phyloP scores from a whole-genome alignment of 495 filamentous ascomycete species.

The Aspergillus egyptiacus region DNA sequence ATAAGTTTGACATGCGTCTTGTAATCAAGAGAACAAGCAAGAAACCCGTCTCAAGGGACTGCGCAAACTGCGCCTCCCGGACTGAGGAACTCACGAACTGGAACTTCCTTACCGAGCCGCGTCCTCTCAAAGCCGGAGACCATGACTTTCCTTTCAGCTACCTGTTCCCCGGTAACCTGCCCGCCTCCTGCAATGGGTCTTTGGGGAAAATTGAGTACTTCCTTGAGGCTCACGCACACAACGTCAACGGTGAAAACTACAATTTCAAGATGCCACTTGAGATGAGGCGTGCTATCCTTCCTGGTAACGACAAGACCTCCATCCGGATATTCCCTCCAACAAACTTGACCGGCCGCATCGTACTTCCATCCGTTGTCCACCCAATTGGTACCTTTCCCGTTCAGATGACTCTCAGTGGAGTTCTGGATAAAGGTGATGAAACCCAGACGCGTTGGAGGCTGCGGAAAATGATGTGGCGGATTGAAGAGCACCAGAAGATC shows the following conservation, averaged over 20 bases:
- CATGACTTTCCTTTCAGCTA: slow-evolving; percentile 91
- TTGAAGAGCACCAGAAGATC: slow-evolving; percentile 78
- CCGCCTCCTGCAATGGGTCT: slow-evolving; percentile 68
- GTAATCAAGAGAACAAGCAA: slow-evolving; percentile 62
- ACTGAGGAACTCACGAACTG: slow-evolving; percentile 69
- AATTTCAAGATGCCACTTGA: slow-evolving; percentile 58
- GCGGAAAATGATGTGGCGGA: slow-evolving; percentile 84
- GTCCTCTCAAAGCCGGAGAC: slow-evolving; percentile 54
- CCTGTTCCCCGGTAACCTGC: slow-evolving; percentile 78
- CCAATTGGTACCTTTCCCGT: slow-evolving; percentile 81
- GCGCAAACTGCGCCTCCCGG: slow-evolving; percentile 64
- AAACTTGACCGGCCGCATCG: slow-evolving; percentile 75
- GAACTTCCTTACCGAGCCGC: slow-evolving; percentile 66
- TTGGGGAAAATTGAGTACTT: slow-evolving; percentile 73
- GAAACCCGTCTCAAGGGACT: slow-evolving; percentile 72
- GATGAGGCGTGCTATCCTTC: slow-evolving; percentile 69
- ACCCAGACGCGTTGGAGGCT: slow-evolving; percentile 77
- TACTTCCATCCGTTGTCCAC: slow-evolving; percentile 76
- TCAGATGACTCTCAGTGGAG: slow-evolving; percentile 70
- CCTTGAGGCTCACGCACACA: slow-evolving; percentile 64
- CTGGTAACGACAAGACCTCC: slow-evolving; percentile 66
- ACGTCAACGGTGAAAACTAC: slow-evolving; percentile 55
- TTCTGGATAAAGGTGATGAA: slow-evolving; percentile 57
- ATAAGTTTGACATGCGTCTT: slow-evolving; percentile 63
- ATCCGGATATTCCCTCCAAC: slow-evolving; percentile 95